These are phyloP conservation scores for Ceratobasidium sp. DNA, from an alignment of 1,284 basidiomycete species.

Conservation along the genomic window DNA sequence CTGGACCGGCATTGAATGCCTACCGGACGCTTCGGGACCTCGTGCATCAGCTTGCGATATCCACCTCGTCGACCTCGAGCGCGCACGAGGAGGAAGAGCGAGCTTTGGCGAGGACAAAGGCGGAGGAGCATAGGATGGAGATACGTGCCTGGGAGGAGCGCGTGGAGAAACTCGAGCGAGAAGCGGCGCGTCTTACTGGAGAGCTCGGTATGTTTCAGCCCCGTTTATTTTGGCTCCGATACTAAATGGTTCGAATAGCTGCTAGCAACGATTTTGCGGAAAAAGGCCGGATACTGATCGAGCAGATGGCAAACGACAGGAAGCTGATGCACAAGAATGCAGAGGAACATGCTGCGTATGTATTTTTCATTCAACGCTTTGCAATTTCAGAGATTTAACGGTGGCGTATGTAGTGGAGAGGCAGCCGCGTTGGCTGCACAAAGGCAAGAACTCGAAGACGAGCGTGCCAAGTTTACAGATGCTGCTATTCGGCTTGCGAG, in stretches of 20 bases:
- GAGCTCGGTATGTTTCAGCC: constrained; percentile 43
- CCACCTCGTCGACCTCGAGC: constrained; percentile 46
- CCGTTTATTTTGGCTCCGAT: background rate
- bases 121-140: constrained; percentile 32
- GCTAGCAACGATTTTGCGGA: constrained; percentile 40
- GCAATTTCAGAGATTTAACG: background rate
- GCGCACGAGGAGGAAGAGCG: constrained; percentile 64
- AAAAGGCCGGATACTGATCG: constrained; percentile 25
- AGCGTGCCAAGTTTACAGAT: constrained; percentile 75
- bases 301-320: constrained; percentile 41
- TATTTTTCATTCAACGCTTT: background rate
- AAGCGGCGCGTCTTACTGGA: constrained; percentile 54
- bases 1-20: constrained; percentile 26
- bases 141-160: constrained; percentile 49
- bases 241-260: background rate
- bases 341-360: constrained; percentile 23
- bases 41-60: constrained; percentile 29
- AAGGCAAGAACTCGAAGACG: constrained; percentile 72
- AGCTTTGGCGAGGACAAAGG: constrained; percentile 50
- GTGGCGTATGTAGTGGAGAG: constrained; percentile 57
- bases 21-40: constrained; percentile 35
- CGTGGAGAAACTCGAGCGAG: constrained; percentile 47
- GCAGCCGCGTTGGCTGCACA: constrained; percentile 52
- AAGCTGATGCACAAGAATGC: constrained; percentile 5
- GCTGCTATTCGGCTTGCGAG: constrained; percentile 72